A percentile compares a stretch with the other conserved stretches of the same genome.
These are phyloP conservation scores for Vanderwaltozyma yarrowii DNA, from an alignment of 805 yeast genomes.

Conservation along the genomic window DNA sequence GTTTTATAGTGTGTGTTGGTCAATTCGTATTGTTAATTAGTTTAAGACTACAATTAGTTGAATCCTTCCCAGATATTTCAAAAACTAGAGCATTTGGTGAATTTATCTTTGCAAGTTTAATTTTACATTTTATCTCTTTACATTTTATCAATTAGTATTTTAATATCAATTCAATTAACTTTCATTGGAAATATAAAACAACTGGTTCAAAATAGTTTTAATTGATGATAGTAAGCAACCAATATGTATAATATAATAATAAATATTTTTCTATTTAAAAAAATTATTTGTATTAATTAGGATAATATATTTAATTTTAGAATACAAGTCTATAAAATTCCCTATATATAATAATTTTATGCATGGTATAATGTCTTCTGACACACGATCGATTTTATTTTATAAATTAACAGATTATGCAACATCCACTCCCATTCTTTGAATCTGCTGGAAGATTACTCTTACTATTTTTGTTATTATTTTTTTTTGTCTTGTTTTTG, in stretches of 20 bases:
- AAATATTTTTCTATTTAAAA: too few species aligned
- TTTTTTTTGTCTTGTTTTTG: background rate
- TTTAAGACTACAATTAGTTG: slow-evolving; percentile 61
- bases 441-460: too few species aligned
- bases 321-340: too few species aligned
- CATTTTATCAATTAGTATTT: slow-evolving; percentile 71
- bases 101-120: slow-evolving; percentile 74
- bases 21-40: slow-evolving; percentile 86
- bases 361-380: too few species aligned
- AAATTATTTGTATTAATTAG: too few species aligned
- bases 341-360: too few species aligned
- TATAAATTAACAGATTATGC: background rate
- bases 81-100: slow-evolving; percentile 75
- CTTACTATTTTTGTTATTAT: background rate
- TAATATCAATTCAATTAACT: too few species aligned
- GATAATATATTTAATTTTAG: too few species aligned
- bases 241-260: too few species aligned
- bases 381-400: background rate
- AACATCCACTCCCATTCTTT: background rate
- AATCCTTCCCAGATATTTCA: slow-evolving; percentile 35
- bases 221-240: too few species aligned
- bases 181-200: too few species aligned
- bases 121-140: slow-evolving; percentile 77
- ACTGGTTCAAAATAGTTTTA: too few species aligned
- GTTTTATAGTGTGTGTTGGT: slow-evolving; percentile 86